Conservation (phyloP, 495 filamentous ascomycete genomes). For the Trichoderma asperelloides region DNA sequence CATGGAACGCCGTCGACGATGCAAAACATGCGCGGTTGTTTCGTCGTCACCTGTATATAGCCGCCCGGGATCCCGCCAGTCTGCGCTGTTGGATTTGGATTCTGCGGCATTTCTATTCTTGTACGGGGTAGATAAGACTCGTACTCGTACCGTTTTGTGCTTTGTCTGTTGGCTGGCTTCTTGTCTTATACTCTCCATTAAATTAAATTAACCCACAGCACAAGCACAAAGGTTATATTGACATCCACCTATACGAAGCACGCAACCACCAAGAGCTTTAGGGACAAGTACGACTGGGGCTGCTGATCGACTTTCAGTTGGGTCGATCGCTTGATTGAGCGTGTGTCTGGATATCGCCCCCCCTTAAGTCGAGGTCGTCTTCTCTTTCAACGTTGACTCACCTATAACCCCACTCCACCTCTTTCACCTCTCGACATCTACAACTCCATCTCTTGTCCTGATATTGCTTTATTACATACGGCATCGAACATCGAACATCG, state of each 20-base stretch:
- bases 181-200: too few relatives aligned
- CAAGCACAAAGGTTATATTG: too few relatives aligned
- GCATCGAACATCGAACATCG: background rate
- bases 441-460: background rate
- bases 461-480: background rate
- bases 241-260: too few relatives aligned
- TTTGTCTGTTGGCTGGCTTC: too few relatives aligned
- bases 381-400: background rate
- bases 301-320: too few relatives aligned
- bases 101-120: conserved; percentile 5
- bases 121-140: background rate
- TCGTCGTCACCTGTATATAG: conserved; percentile 4
- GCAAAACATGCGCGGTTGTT: conserved; percentile 5
- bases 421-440: background rate
- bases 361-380: background rate
- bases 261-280: too few relatives aligned
- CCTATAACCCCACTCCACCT: background rate
- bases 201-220: too few relatives aligned
- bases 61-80: background rate
- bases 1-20: background rate
- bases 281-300: too few relatives aligned
- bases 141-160: too few relatives aligned
- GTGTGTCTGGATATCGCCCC: background rate
- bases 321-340: too few relatives aligned
- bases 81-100: background rate